Evolutionary conservation across 2,329 filamentous ascomycete genomes (phyloP), one percentile per base, ranked within the genome.

Genomic region (Chrysoporthe austroafricana): DNA sequence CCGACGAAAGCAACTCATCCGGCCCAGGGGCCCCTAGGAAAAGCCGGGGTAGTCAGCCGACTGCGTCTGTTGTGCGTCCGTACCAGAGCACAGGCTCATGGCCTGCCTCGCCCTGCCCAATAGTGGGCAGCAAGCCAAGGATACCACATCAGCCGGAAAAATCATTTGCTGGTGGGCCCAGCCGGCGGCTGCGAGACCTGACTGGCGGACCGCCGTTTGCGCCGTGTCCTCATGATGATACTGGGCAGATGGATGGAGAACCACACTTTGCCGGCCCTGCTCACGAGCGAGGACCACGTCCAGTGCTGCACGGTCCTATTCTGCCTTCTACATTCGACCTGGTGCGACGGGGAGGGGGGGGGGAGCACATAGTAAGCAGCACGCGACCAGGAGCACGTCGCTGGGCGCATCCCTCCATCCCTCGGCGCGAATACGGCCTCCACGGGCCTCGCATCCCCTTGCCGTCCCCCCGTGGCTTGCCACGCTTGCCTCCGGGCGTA

Each of bases 121-220:
- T 57, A 9, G 34, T 16, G 32, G 34, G 54, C 18, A 34, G 34
- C 32, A 39, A 32, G 11, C 54, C 26, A n/a, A 14, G 54, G 54
- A 39, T 57, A 39, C 54, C 8, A 57, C 54, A 57, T 57, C 16
- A 39, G 54, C 54, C 54, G 54, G 54, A 57, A 18, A 39, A 57
- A 39, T 39, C 34, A 18, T n/a, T 39, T 21, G 54, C 32, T 54
- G 54, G 18, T 36, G 34, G 14, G 32, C 13, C 32, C 54, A 34
- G 32, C 18, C 54, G 18, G 32, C 34, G 34, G 18, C 18, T 4
- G 16, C 39, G 32, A 57, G 14, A 39, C 34, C 4, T 57, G 54
- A 57, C 54, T 57, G 34, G 54, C 18, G 32, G 54, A 54, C 21
- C 8, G 14, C 8, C 34, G 54, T n/a, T 32, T 34, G 34, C 34